A percentile compares a stretch with the other conserved stretches of the same genome.
phyloP scores from a whole-genome alignment of 345 rosid species.

The Linum lewisii region DNA sequence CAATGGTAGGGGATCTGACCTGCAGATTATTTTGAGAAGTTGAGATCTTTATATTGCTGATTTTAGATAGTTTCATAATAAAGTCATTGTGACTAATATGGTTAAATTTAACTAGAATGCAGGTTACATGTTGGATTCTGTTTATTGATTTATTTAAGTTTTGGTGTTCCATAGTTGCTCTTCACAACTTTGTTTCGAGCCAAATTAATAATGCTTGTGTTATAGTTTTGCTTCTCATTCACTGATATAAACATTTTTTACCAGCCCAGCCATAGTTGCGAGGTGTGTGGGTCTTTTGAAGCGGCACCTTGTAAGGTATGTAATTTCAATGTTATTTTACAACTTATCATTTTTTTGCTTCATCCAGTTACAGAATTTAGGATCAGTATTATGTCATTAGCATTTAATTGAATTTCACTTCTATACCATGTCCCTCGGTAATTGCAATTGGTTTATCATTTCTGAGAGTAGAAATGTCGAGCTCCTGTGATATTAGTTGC shows the following conservation, averaged over 20 bases:
- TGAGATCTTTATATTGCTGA: too few species aligned
- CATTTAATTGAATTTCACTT: not conserved
- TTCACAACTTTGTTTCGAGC: not conserved
- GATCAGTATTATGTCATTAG: not conserved
- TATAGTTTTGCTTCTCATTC: conserved; percentile 10
- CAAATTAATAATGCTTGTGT: conserved; percentile 3
- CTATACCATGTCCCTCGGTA: not conserved
- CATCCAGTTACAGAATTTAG: not conserved
- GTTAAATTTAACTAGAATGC: not conserved
- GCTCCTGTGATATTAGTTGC: not conserved
- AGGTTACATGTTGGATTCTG: not conserved
- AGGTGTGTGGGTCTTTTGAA: conserved; percentile 91
- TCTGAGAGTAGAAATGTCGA: not conserved
- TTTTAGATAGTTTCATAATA: too few species aligned
- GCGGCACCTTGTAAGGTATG: conserved; percentile 77
- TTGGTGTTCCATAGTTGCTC: not conserved
- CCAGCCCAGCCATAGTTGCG: conserved; percentile 95
- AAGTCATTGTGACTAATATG: too few species aligned
- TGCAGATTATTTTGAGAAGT: too few species aligned
- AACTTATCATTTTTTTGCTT: not conserved
- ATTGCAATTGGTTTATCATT: not conserved
- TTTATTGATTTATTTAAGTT: too few species aligned
- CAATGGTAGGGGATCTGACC: too few species aligned
- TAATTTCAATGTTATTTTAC: conserved; percentile 14
- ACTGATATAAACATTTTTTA: conserved; percentile 23